Base-by-base conservation (phyloP, 169 alveolate genomes). In the Prorocentrum cordatum region DNA sequence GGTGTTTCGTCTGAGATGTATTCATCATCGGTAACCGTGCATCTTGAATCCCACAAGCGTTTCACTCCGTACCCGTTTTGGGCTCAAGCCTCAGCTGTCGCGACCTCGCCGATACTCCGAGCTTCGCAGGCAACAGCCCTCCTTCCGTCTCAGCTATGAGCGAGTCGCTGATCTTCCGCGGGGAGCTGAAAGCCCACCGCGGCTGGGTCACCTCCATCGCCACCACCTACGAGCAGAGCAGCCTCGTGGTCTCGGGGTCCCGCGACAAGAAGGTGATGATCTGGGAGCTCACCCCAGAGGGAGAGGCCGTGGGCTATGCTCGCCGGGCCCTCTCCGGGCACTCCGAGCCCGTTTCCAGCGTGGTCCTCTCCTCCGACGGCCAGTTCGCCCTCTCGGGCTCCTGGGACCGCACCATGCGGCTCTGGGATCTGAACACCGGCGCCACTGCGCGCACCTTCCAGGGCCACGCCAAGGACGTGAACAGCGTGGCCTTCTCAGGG, bases 401-500 rank as follows among this genome's bases (percentile, higher is more conserved):
- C 22, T 95, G 98, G 97, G 95, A 95, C 93, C 89, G 93, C 92
- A 96, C 98, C 50, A 94, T 96, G 88, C 94, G 99, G 35, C 94
- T 96, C 62, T 96, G 98, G 97, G 99, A 96, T 93, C 92, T 96
- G 92, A 95, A 95, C 72, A 94, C 94, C 75, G 98, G 98, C 29
- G 93, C 94, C 71, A 94, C 98, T 39, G 97, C 96, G 47, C 95
- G 98, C 85, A 94, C 96, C 66, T 96, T 96, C 94, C 94, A 93
- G 92, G 98, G 98, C 58, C 99, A 96, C 94, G 95, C 97, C 35
- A 93, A 95, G 90, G 99, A 96, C 92, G 98, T 96, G 85, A 94
- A 95, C 95, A 95, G 99, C 83, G 99, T 97, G 75, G 98, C 98
- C 22, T 96, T 98, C 94, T 96, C 99, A 88, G 99, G 99, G 22